phyloP scores from a whole-genome alignment of 75 land plant species.

The Cupressus sempervirens region DNA sequence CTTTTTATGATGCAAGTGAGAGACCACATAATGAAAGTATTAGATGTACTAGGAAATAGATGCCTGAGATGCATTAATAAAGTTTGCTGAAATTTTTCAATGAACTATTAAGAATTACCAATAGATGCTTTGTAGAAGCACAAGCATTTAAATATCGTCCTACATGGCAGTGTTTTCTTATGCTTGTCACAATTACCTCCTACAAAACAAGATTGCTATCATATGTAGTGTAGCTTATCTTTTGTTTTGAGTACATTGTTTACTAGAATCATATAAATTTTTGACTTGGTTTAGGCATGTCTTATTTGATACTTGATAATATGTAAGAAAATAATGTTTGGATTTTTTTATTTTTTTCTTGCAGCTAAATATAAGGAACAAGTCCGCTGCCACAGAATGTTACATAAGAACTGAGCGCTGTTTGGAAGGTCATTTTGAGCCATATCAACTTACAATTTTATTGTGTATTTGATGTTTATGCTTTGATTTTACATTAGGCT shows the following conservation, averaged over 20 bases:
- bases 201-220: not conserved
- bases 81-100: not conserved
- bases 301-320: not conserved
- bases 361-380: conserved; percentile 92
- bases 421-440: conserved; percentile 69
- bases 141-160: not conserved
- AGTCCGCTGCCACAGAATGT: conserved; percentile 93
- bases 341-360: not conserved
- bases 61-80: not conserved
- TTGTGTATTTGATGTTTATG: not conserved
- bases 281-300: not conserved
- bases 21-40: not conserved
- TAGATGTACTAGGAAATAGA: not conserved
- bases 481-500: not conserved
- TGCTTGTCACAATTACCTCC: not conserved
- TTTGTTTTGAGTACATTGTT: not conserved
- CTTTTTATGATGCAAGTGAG: not conserved
- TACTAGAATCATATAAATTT: not conserved
- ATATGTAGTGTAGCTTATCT: not conserved
- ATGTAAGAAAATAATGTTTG: not conserved
- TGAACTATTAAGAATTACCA: not conserved
- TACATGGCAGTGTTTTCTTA: not conserved
- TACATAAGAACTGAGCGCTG: conserved; percentile 77
- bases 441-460: not conserved
- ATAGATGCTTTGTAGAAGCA: not conserved